Conservation (phyloP, 148 eudicot genomes). For the Arctostaphylos glauca region DNA sequence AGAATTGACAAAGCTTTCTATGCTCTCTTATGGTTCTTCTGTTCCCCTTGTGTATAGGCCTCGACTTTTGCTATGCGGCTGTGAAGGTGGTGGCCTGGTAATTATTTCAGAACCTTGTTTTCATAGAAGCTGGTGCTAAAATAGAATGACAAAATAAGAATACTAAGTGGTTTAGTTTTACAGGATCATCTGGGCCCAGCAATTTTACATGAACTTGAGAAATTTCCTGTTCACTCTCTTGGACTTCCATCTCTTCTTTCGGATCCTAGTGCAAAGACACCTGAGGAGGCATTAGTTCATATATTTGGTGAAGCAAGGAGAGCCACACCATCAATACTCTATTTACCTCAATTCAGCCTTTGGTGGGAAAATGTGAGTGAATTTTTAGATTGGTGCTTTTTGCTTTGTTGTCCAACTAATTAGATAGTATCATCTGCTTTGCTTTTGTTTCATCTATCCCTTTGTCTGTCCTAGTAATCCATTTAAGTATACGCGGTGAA, state of each 20-base stretch:
- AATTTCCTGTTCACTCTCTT: conserved; percentile 97
- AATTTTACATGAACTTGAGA: conserved; percentile 91
- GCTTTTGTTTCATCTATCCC: neutral
- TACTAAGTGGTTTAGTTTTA: conserved; percentile 44
- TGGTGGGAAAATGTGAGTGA: conserved; percentile 98
- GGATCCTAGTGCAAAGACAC: conserved; percentile 97
- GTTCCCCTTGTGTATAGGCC: conserved; percentile 93
- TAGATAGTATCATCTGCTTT: neutral
- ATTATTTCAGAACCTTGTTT: conserved; percentile 20
- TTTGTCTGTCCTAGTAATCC: neutral
- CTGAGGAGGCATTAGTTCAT: conserved; percentile 98
- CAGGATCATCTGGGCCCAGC: conserved; percentile 99
- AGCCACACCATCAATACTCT: conserved; percentile 89
- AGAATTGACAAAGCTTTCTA: conserved; percentile 66
- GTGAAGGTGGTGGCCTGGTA: conserved; percentile 93
- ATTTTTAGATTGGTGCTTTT: neutral
- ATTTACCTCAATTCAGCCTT: conserved; percentile 77
- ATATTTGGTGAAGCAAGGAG: conserved; percentile 97
- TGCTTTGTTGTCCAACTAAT: neutral
- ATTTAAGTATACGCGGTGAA: neutral
- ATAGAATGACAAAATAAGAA: conserved; percentile 26
- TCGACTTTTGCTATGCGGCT: conserved; percentile 75
- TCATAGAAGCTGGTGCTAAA: neutral
- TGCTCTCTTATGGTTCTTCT: conserved; percentile 84
- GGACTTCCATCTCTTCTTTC: conserved; percentile 97